Base-by-base conservation (phyloP, 2,329 filamentous ascomycete species). In the Fusarium liriodendri region DNA sequence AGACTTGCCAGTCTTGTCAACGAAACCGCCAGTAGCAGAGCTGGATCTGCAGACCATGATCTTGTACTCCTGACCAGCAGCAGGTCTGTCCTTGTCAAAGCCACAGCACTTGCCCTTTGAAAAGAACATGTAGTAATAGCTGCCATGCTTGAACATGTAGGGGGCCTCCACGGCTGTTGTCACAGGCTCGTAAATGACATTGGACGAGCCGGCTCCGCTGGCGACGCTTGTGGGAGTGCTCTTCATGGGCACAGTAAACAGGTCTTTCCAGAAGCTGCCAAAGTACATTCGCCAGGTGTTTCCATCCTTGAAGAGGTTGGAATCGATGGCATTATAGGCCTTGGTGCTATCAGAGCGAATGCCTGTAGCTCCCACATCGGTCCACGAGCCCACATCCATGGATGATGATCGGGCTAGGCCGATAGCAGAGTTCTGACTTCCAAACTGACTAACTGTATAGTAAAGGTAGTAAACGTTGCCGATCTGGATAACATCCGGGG, bases 241-340 rank as follows among this genome's bases (percentile, higher is more conserved):
- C 35, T 74, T 77, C 80, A 93, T 86, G 25, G 83, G 78, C 1
- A 90, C 88, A 76, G 89, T 88, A 82, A 89, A 92, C 63, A 94
- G 85, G 76, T 90, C 88, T 6, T 83, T 80, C 91, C 91, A 94
- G 85, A 92, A 94, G 13, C 89, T 92, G 38, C 92, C 92, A 72
- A 93, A 94, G 69, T 85, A 89, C 78, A 91, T 81, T 66, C 85
- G 85, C 33, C 55, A 66, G 0, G 88, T 90, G 74, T 85, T 87
- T 10, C 80, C 81, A 27, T 81, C 82, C 8, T 83, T 77, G 69
- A 90, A 80, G 3, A 91, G 78, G 72, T 88, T 89, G 2, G 84
- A 80, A 76, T 91, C 93, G 74, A 94, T 91, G 50, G 89, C 88
- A 74, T 91, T 91, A 81, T 90, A 91, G 5, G 80, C 64, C 67